phyloP scores from a whole-genome alignment of 805 yeast genomes.

The Isabelozyma gotoi region DNA sequence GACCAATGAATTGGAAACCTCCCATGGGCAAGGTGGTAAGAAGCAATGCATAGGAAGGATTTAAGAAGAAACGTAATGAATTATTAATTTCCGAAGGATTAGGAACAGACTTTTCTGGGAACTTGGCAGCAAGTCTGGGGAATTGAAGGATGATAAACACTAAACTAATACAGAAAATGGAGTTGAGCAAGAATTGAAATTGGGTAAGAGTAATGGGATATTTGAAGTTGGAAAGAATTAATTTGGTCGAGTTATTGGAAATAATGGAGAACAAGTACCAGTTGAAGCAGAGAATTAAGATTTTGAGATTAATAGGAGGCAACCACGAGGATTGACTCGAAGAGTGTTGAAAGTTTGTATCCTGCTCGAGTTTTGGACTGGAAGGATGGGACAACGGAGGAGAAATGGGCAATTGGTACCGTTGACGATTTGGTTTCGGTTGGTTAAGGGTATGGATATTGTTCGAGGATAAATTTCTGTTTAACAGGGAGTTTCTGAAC shows the following conservation, averaged over 20 bases:
- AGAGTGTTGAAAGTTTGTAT: background rate
- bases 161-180: constrained; percentile 52
- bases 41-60: constrained; percentile 54
- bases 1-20: constrained; percentile 88
- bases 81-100: constrained; percentile 17
- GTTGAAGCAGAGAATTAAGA: constrained; percentile 51
- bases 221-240: constrained; percentile 64
- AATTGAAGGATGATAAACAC: constrained; percentile 29
- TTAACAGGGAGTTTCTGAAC: constrained; percentile 4
- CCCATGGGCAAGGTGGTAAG: constrained; percentile 91
- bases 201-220: constrained; percentile 91
- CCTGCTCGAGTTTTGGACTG: constrained; percentile 28
- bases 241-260: constrained; percentile 78
- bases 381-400: constrained; percentile 34
- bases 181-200: constrained; percentile 78
- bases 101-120: constrained; percentile 54
- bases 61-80: constrained; percentile 41
- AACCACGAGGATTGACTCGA: constrained; percentile 9
- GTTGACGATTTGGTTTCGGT: background rate
- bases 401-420: constrained; percentile 25
- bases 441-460: constrained; percentile 1
- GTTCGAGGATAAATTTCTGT: constrained; percentile 5
- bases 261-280: constrained; percentile 86
- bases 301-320: constrained; percentile 23
- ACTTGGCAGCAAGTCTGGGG: constrained; percentile 22